Conservation (phyloP, 192 early-diverging fungal genomes). For the Coemansia sp. region DNA sequence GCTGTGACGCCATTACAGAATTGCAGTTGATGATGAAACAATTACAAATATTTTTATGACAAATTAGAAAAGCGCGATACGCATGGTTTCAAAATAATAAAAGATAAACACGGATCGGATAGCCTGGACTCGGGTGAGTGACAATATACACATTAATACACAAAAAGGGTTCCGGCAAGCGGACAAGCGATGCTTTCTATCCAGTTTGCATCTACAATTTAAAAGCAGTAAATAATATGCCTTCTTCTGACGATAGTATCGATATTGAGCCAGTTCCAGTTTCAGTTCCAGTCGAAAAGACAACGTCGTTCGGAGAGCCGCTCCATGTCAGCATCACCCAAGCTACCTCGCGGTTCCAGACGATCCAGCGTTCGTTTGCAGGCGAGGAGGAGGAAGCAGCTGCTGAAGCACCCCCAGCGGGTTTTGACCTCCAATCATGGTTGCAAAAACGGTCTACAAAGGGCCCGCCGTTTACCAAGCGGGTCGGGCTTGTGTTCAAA, state of each 20-base stretch:
- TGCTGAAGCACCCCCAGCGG: background rate
- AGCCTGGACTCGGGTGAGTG: too few relatives aligned
- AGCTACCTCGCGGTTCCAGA: constrained; percentile 32
- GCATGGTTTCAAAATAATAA: too few relatives aligned
- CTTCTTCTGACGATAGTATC: background rate
- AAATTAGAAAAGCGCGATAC: too few relatives aligned
- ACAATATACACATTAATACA: too few relatives aligned
- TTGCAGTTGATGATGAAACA: too few relatives aligned
- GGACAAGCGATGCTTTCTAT: too few relatives aligned
- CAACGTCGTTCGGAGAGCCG: constrained; percentile 51
- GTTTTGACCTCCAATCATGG: constrained; percentile 31
- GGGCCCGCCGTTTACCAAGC: constrained; percentile 45
- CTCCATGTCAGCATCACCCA: constrained; percentile 42
- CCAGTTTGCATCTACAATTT: too few relatives aligned
- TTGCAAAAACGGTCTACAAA: constrained; percentile 14
- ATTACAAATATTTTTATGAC: too few relatives aligned
- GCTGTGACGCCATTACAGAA: too few relatives aligned
- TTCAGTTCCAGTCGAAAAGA: background rate
- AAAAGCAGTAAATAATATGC: background rate
- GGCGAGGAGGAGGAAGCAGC: constrained; percentile 6
- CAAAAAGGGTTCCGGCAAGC: too few relatives aligned
- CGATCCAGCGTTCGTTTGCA: constrained; percentile 36
- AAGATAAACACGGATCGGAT: too few relatives aligned
- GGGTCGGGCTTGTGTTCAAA: constrained; percentile 45
- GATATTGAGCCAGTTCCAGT: background rate